phyloP scores from a whole-genome alignment of 2,329 filamentous ascomycete species.

The Ambrosiella cleistominuta region DNA sequence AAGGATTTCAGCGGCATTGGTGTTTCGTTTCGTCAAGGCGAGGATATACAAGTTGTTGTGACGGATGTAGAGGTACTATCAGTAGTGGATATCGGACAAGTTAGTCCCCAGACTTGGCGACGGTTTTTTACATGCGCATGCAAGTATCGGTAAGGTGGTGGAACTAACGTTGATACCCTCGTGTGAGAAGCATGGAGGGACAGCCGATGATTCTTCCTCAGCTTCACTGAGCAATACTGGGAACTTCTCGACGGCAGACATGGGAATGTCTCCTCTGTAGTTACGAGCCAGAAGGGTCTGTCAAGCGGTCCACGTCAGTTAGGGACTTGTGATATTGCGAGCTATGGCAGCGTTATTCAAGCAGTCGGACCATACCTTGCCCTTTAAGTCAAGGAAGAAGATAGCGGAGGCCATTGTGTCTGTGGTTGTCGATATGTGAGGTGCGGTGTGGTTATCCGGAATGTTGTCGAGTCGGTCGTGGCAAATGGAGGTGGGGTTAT shows the following conservation, averaged over 20 bases:
- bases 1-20: constrained; percentile 94
- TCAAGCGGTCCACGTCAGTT: constrained; percentile 6
- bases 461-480: too few species aligned
- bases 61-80: constrained; percentile 90
- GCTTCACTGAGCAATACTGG: constrained; percentile 89
- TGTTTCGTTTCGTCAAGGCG: constrained; percentile 94
- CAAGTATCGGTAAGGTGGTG: neutral
- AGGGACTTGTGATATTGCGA: neutral
- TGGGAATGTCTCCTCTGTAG: constrained; percentile 95
- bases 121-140: neutral
- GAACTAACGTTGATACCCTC: constrained; percentile 86
- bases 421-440: neutral
- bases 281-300: constrained; percentile 96
- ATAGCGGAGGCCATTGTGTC: constrained; percentile 78
- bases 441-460: neutral
- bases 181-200: constrained; percentile 93
- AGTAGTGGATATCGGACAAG: neutral
- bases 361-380: constrained; percentile 51
- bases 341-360: too few species aligned
- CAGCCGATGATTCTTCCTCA: constrained; percentile 95
- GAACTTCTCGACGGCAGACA: constrained; percentile 98
- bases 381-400: constrained; percentile 98
- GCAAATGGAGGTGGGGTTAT: too few species aligned
- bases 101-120: too few species aligned
- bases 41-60: constrained; percentile 99